phyloP scores from a whole-genome alignment of 352 stramenopile genomes.

The Albugo candida region DNA sequence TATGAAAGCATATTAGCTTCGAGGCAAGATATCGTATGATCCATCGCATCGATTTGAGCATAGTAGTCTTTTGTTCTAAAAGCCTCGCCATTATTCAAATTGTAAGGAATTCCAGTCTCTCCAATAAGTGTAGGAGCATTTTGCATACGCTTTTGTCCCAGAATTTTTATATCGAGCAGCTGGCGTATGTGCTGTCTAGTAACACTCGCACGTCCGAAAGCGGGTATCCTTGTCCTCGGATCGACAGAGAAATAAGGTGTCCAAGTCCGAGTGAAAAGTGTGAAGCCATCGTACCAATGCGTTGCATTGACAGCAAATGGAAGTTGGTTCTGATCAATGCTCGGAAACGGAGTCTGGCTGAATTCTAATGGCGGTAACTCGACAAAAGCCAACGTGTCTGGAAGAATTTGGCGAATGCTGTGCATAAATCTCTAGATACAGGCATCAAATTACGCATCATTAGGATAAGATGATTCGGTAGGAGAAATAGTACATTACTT shows the following conservation, averaged over 20 bases:
- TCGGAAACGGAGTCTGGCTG: constrained; percentile 36
- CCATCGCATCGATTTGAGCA: constrained; percentile 31
- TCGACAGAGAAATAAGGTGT: constrained; percentile 59
- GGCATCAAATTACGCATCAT: constrained; percentile 1
- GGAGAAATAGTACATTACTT: constrained; percentile 11
- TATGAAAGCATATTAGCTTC: constrained; percentile 65
- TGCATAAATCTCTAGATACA: constrained; percentile 23
- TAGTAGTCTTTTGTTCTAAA: constrained; percentile 29
- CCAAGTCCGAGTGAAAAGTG: constrained; percentile 61
- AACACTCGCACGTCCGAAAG: constrained; percentile 41
- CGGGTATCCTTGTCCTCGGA: constrained; percentile 29
- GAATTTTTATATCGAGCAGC: constrained; percentile 30
- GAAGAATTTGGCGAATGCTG: constrained; percentile 32
- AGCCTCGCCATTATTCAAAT: constrained; percentile 27
- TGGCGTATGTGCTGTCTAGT: constrained; percentile 33
- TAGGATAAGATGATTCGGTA: not conserved
- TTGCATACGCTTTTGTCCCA: constrained; percentile 31
- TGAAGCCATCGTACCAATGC: constrained; percentile 84
- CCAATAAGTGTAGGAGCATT: constrained; percentile 43
- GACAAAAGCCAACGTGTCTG: constrained; percentile 49
- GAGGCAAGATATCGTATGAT: constrained; percentile 51
- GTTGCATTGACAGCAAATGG: constrained; percentile 64
- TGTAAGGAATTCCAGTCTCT: constrained; percentile 54
- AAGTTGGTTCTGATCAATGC: constrained; percentile 27
- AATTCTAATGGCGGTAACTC: constrained; percentile 69